These are phyloP conservation scores for Apocynum venetum DNA, from an alignment of 257 asterid species.

Conservation along the genomic window DNA sequence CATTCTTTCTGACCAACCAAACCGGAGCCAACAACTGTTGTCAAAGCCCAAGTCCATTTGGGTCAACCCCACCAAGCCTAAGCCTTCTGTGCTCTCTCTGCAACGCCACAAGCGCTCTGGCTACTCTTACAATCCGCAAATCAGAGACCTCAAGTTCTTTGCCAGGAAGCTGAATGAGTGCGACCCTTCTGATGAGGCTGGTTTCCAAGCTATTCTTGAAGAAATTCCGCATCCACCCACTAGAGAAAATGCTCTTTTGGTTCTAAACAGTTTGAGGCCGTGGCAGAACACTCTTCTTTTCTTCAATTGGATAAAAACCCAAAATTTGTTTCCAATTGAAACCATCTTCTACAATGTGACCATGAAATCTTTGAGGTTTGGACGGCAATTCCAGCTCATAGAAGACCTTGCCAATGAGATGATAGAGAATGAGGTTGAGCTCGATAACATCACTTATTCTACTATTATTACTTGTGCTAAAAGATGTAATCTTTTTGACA, in stretches of 20 bases:
- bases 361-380: constrained; percentile 87
- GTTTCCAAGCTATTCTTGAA: constrained; percentile 47
- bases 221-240: constrained; percentile 55
- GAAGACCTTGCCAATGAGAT: constrained; percentile 81
- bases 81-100: constrained; percentile 74
- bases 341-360: constrained; percentile 85
- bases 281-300: constrained; percentile 72
- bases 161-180: constrained; percentile 66
- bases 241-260: constrained; percentile 65
- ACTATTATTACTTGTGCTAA: constrained; percentile 91
- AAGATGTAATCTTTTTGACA: constrained; percentile 74
- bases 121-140: constrained; percentile 56
- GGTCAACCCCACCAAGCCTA: constrained; percentile 89
- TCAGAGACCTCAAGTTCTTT: constrained; percentile 57
- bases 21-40: constrained; percentile 34
- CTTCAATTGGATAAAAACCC: constrained; percentile 71
- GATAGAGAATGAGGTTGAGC: constrained; percentile 58
- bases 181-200: constrained; percentile 41
- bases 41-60: constrained; percentile 86
- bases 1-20: constrained; percentile 62
- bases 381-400: constrained; percentile 67
- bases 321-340: constrained; percentile 59
- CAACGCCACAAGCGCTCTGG: constrained; percentile 75
- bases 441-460: constrained; percentile 85
- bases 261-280: constrained; percentile 56